Base-by-base conservation (phyloP, 2,329 filamentous ascomycete species). In the Ophiognomonia clavigignenti-juglandacearum region DNA sequence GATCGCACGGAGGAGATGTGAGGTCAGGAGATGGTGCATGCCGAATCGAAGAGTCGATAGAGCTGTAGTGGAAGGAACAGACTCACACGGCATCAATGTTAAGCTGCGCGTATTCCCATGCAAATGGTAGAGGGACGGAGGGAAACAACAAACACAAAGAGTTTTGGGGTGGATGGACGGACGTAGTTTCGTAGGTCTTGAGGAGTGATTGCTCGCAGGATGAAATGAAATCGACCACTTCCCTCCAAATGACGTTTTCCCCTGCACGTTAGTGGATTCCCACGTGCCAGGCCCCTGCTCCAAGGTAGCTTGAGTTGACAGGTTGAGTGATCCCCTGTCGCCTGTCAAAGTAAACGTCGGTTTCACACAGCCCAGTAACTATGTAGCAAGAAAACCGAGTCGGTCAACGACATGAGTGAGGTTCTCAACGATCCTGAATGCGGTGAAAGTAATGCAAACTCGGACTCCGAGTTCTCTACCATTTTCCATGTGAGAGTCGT, bases 241-340 rank as follows among this genome's bases (percentile, higher is more conserved):
- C 72, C 42, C 29, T 44, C 46, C 50, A 43, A 29, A 38, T 46
- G 42, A 52, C 42, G 50, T 43, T 35, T 4, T 34, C 23, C 20
- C 24, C 24, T 43, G 35, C 39, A 39, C n/a, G 38, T 23, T 7
- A 43, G 35, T 52, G 46, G 46, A 43, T 45, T 39, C n/a, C n/a
- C n/a, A n/a, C n/a, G n/a, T n/a, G n/a, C n/a, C n/a, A n/a, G n/a
- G n/a, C n/a, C n/a, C n/a, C n/a, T n/a, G n/a, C n/a, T n/a, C n/a
- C n/a, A n/a, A n/a, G n/a, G n/a, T n/a, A n/a, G n/a, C n/a, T n/a
- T n/a, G n/a, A n/a, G n/a, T n/a, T n/a, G n/a, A n/a, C n/a, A n/a
- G n/a, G n/a, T n/a, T n/a, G n/a, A n/a, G n/a, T n/a, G n/a, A n/a
- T n/a, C n/a, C n/a, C n/a, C n/a, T n/a, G n/a, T n/a, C n/a, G n/a